These are phyloP conservation scores for Retiboletus fuscus DNA, from an alignment of 1,284 basidiomycete genomes.

Conservation along the genomic window DNA sequence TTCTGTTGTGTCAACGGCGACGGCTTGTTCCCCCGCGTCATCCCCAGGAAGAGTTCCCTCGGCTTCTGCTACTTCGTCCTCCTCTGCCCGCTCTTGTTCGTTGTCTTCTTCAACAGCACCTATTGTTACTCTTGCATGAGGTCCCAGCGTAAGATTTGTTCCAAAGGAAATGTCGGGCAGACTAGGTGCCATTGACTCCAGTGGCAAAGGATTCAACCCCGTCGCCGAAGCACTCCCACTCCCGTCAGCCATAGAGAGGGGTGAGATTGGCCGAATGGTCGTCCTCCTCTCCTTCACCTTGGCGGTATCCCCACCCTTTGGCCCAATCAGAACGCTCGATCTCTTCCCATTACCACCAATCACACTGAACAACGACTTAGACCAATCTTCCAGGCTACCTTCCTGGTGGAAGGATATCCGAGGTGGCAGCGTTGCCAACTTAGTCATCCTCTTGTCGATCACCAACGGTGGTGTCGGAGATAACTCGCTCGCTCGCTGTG, in stretches of 20 bases:
- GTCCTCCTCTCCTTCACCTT: constrained; percentile 29
- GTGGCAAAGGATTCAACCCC: constrained; percentile 14
- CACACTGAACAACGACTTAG: constrained; percentile 44
- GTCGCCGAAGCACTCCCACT: constrained; percentile 4
- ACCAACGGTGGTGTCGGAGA: constrained; percentile 42
- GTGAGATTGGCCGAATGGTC: constrained; percentile 32
- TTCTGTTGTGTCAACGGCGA: neutral
- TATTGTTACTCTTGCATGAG: constrained; percentile 18
- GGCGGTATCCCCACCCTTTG: constrained; percentile 6
- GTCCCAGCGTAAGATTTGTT: constrained; percentile 34
- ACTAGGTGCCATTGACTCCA: constrained; percentile 23
- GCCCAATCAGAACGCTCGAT: constrained; percentile 26
- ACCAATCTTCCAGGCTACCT: constrained; percentile 50
- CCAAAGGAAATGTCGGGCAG: constrained; percentile 37
- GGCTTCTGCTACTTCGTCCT: constrained; percentile 4
- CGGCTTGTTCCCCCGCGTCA: constrained; percentile 14
- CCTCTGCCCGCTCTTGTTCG: constrained; percentile 20
- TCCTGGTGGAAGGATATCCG: constrained; percentile 65
- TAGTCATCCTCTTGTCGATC: constrained; percentile 46
- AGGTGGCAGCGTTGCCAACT: constrained; percentile 56
- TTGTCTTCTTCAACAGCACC: constrained; percentile 24
- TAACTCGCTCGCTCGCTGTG: constrained; percentile 21
- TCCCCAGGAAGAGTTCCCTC: neutral
- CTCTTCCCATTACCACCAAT: constrained; percentile 39
- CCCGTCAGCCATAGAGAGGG: neutral